Evolutionary conservation across 768 basidiomycete species (phyloP).

Genomic region (Guyanaporus albipodus): DNA sequence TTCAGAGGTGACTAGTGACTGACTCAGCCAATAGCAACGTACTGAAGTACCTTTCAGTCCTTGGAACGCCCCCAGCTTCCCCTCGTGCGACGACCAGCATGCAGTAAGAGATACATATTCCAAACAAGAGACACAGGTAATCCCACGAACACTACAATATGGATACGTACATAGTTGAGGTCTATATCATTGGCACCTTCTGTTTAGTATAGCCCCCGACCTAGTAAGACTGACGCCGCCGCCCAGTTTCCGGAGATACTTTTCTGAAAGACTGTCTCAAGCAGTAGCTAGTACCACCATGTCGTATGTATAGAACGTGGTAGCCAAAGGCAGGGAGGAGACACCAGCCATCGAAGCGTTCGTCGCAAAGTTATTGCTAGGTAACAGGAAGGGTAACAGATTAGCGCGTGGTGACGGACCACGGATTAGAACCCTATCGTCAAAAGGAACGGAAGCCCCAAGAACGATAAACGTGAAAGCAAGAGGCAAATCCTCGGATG

Average conservation of each 20-base stretch:
- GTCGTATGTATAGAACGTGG: not conserved
- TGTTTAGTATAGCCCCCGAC: no score
- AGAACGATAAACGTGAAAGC: conserved; percentile 10
- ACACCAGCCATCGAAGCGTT: not conserved
- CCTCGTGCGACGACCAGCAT: no score
- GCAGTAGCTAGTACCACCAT: not conserved
- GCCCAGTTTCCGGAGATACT: not conserved
- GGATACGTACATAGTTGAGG: no score
- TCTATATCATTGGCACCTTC: not conserved
- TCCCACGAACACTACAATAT: no score
- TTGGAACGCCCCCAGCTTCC: no score
- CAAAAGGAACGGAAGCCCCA: conserved; percentile 8
- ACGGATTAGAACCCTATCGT: not conserved
- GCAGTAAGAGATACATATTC: no score
- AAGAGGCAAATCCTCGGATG: conserved; percentile 2
- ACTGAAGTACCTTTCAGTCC: no score
- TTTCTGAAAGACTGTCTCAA: conserved; percentile 10
- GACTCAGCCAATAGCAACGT: no score
- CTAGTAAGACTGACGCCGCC: not conserved
- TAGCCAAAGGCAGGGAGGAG: not conserved
- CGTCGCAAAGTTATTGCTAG: conserved; percentile 3
- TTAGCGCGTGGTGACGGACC: conserved; percentile 1
- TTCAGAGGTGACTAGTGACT: no score
- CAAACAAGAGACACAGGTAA: no score
- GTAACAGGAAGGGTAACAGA: conserved; percentile 8